Base-by-base conservation (phyloP, 2,329 filamentous ascomycete genomes). In the Conoideocrella luteorostrata region DNA sequence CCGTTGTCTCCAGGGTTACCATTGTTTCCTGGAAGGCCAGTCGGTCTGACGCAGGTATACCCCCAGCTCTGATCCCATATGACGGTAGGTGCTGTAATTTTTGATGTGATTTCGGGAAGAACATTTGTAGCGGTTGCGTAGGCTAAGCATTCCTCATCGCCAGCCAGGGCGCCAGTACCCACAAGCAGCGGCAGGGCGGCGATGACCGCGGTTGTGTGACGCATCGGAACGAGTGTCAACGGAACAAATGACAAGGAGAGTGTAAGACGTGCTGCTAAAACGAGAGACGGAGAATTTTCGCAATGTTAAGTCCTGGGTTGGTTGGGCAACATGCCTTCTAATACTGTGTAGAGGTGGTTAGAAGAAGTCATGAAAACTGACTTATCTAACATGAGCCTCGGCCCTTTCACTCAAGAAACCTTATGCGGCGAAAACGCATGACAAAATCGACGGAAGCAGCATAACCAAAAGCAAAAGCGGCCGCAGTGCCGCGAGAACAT, bases 41-140 rank as follows among this genome's bases (percentile, higher is more conserved):
- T 43, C 4, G 41, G 32, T 15, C 12, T 3, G 12, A 29, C 28
- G 11, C 39, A 43, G 12, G 12, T 21, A 4, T 12, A 15, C 13
- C 15, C 28, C 23, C 20, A 43, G 11, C 32, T 17, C 20, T 11
- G 18, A 20, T 22, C 17, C 42, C 46, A 47, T 6, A 12, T 39
- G 5, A 39, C 22, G 12, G 38, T 41, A 4, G 39, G 33, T 5
- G 22, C 38, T 10, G 28, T 17, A 15, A 45, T 32, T 22, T 7
- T 45, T 11, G 41, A 29, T 12, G 46, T 47, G 6, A 12, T 41
- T 22, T 34, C 38, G 5, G 46, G 34, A 9, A 47, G 39, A 28
- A 24, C 24, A 6, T 20, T 29, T 13, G 23, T 45, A 18, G 30
- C 18, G n/a, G 45, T 45, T 5, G n/a, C 18, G 3, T 33, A 24